A percentile compares a stretch with the other conserved stretches of the same genome.
phyloP scores from a whole-genome alignment of 805 yeast species.

The Nakazawaea populi region DNA sequence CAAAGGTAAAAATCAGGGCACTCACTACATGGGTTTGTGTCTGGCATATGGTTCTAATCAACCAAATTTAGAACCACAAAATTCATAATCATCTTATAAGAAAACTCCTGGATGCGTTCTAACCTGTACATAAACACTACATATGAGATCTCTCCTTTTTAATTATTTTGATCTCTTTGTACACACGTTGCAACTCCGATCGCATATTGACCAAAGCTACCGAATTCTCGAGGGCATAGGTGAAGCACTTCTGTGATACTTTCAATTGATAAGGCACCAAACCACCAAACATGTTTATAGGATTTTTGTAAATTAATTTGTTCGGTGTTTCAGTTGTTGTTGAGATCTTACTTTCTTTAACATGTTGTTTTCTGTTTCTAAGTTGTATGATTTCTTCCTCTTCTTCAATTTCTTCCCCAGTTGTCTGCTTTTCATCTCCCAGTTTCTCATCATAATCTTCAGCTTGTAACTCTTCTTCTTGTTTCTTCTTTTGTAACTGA shows the following conservation, averaged over 20 bases:
- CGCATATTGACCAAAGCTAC: slow-evolving; percentile 2
- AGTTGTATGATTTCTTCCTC: neutral
- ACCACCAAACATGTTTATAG: slow-evolving; percentile 31
- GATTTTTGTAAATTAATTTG: slow-evolving; percentile 14
- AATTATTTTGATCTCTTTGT: slow-evolving; percentile 1
- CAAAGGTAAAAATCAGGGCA: no score
- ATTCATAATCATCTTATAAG: no score
- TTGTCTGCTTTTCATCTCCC: neutral
- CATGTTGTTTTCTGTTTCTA: slow-evolving; percentile 3
- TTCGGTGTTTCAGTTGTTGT: no score
- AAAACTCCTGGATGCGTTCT: no score
- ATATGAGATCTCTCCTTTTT: neutral
- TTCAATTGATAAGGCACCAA: slow-evolving; percentile 29
- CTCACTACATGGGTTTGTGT: no score
- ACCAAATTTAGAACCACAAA: no score
- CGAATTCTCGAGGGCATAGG: slow-evolving; percentile 15
- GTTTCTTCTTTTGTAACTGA: neutral
- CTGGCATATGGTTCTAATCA: no score
- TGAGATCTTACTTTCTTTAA: no score
- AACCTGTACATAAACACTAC: no score
- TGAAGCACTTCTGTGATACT: slow-evolving; percentile 23
- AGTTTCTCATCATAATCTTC: neutral
- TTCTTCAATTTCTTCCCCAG: neutral
- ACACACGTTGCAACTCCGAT: neutral
- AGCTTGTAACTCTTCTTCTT: neutral